A percentile compares a stretch with the other conserved stretches of the same genome.
Conservation (phyloP, 169 alveolate species). For the Plasmodium ovale region DNA sequence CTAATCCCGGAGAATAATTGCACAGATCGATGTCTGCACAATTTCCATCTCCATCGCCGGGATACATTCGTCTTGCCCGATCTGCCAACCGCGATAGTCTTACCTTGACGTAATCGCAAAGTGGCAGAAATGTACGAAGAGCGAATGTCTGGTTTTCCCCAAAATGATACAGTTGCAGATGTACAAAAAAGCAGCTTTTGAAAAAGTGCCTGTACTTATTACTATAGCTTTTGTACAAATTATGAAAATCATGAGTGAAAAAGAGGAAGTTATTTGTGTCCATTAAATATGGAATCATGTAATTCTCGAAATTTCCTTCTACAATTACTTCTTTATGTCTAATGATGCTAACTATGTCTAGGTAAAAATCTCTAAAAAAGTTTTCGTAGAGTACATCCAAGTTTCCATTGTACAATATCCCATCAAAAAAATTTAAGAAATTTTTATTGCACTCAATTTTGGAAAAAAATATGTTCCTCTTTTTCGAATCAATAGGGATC, state of each 20-base stretch:
- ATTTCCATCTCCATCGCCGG: too few species aligned
- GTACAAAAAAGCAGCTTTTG: slow-evolving; percentile 6
- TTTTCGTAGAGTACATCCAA: slow-evolving; percentile 19
- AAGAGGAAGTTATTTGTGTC: slow-evolving; percentile 26
- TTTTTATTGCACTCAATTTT: not conserved
- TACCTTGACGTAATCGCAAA: slow-evolving; percentile 16
- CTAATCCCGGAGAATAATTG: not conserved
- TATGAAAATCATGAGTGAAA: not conserved
- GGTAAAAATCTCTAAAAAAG: slow-evolving; percentile 15
- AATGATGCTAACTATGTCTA: slow-evolving; percentile 22
- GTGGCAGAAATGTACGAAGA: slow-evolving; percentile 3
- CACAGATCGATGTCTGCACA: not conserved
- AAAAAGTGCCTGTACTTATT: slow-evolving; percentile 7
- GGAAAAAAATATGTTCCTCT: not conserved
- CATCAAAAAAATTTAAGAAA: slow-evolving; percentile 9
- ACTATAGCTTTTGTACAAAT: not conserved
- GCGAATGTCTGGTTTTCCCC: not conserved
- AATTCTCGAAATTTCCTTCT: slow-evolving; percentile 48
- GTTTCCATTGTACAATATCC: slow-evolving; percentile 15
- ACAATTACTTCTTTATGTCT: slow-evolving; percentile 11
- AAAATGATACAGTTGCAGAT: slow-evolving; percentile 16
- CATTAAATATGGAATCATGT: not conserved
- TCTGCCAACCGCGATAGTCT: slow-evolving; percentile 18
- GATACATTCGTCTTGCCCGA: too few species aligned
- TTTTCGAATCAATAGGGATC: not conserved